Percentiles rank a stretch among this genome's conserved stretches.
Evolutionary conservation across 1,284 basidiomycete genomes (phyloP).

Genomic region (Tranzscheliella williamsii): DNA sequence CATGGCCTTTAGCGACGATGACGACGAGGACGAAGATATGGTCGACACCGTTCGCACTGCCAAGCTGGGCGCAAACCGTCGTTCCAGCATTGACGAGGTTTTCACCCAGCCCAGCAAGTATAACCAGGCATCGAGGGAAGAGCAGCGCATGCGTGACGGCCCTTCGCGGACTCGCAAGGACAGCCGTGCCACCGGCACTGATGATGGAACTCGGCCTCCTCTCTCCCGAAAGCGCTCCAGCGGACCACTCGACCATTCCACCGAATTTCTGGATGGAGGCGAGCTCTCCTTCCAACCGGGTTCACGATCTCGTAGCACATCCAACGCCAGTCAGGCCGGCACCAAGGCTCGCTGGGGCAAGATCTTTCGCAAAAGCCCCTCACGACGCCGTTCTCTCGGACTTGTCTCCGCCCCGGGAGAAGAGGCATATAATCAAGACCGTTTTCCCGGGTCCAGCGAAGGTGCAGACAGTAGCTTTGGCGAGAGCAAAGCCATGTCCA

Average conservation of each 20-base stretch:
- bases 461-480: conserved; percentile 35
- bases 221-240: conserved; percentile 27
- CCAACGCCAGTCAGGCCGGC: conserved; percentile 29
- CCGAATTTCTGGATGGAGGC: conserved; percentile 10
- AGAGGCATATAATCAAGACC: conserved; percentile 15
- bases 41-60: conserved; percentile 38
- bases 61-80: conserved; percentile 31
- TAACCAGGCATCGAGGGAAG: conserved; percentile 35
- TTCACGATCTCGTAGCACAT: conserved; percentile 19
- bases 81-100: conserved; percentile 47
- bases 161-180: conserved; percentile 30
- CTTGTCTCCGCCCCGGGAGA: conserved; percentile 16
- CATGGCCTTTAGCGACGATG: conserved; percentile 64
- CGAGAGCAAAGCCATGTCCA: conserved; percentile 43
- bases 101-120: conserved; percentile 40
- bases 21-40: conserved; percentile 63
- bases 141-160: conserved; percentile 40
- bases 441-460: conserved; percentile 18
- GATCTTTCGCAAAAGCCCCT: conserved; percentile 39
- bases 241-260: conserved; percentile 23
- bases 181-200: conserved; percentile 13
- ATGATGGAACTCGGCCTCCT: conserved; percentile 14
- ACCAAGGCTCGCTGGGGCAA: conserved; percentile 25
- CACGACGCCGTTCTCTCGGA: conserved; percentile 36
- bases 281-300: conserved; percentile 17